Conservation (phyloP, 1,139 yeast species). For the Kurtzmaniella quercitrusa region DNA sequence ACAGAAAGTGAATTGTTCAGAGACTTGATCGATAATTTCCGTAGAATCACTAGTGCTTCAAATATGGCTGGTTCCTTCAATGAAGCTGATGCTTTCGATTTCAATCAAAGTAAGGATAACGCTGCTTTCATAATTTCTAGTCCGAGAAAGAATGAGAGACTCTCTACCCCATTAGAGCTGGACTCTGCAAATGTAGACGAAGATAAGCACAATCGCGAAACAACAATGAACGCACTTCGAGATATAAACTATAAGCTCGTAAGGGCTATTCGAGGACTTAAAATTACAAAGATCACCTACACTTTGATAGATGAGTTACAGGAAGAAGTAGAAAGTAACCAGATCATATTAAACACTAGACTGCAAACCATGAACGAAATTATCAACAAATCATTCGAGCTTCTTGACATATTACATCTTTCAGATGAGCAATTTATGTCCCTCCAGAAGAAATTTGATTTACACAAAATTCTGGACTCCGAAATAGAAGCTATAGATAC, state of each 20-base stretch:
- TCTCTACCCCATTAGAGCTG: background rate
- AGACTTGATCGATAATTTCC: conserved; percentile 29
- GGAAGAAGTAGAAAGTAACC: conserved; percentile 23
- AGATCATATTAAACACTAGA: conserved; percentile 23
- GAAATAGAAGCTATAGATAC: conserved; percentile 25
- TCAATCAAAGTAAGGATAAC: conserved; percentile 12
- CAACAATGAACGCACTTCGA: conserved; percentile 21
- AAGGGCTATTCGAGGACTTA: conserved; percentile 30
- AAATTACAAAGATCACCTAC: conserved; percentile 34
- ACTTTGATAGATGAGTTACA: conserved; percentile 23
- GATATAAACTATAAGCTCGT: conserved; percentile 38
- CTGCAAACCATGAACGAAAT: conserved; percentile 19
- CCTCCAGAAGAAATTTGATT: conserved; percentile 27
- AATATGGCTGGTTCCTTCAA: conserved; percentile 4
- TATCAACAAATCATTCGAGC: conserved; percentile 24
- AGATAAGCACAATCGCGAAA: background rate
- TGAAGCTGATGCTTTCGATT: background rate
- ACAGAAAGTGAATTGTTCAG: conserved; percentile 29
- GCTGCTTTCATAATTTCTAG: conserved; percentile 34
- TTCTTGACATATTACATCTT: conserved; percentile 26
- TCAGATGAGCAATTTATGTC: conserved; percentile 31
- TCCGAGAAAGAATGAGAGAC: conserved; percentile 23
- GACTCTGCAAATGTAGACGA: background rate
- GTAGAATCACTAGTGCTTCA: conserved; percentile 15
- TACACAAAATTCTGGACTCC: conserved; percentile 10